Percentiles rank a stretch among this genome's conserved stretches.
phyloP scores from a whole-genome alignment of 192 early-diverging fungal species.

The Diversispora epigaea region DNA sequence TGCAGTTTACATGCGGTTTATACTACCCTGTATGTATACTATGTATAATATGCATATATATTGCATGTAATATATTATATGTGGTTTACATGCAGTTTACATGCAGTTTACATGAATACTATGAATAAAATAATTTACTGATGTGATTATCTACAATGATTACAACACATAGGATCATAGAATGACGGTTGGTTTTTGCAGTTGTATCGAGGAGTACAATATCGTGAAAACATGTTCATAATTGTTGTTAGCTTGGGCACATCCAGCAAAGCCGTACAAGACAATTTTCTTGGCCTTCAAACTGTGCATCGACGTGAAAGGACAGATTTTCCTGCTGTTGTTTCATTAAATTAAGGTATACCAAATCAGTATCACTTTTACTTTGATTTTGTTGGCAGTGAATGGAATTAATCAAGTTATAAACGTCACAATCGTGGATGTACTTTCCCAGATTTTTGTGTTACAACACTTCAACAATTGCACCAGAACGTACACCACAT shows the following conservation, averaged over 20 bases:
- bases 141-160: too few relatives aligned
- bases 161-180: too few relatives aligned
- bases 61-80: too few relatives aligned
- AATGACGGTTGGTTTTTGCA: background rate
- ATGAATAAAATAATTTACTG: too few relatives aligned
- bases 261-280: background rate
- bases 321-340: background rate
- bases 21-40: too few relatives aligned
- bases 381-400: background rate
- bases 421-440: background rate
- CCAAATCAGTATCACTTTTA: background rate
- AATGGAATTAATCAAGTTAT: background rate
- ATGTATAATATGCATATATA: too few relatives aligned
- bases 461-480: too few relatives aligned
- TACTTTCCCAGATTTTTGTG: background rate
- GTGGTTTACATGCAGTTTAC: too few relatives aligned
- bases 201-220: background rate
- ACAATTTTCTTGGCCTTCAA: background rate
- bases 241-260: background rate
- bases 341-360: background rate
- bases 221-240: background rate
- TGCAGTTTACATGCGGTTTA: too few relatives aligned
- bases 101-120: too few relatives aligned
- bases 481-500: too few relatives aligned
- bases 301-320: background rate